Evolutionary conservation across 2,329 filamentous ascomycete species (phyloP).

Genomic region (Cladophialophora exuberans): DNA sequence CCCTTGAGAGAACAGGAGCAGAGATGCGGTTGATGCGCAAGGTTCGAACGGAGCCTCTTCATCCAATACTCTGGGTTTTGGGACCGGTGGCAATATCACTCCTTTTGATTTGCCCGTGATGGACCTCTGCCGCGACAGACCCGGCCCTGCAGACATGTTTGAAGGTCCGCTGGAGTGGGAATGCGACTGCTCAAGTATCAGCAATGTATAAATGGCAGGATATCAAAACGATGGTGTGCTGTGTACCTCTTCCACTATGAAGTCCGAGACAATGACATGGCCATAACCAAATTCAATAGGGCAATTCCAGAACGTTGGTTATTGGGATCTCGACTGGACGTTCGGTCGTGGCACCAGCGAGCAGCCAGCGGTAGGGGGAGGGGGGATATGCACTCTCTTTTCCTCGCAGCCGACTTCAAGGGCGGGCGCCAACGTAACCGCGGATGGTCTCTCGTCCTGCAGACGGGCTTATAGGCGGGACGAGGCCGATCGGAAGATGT

Average conservation of each 20-base stretch:
- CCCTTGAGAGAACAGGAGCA: conserved; percentile 86
- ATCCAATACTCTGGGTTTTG: conserved; percentile 21
- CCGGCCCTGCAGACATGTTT: conserved; percentile 25
- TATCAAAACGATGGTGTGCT: conserved; percentile 6
- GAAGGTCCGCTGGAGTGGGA: background rate
- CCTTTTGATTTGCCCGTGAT: conserved; percentile 30
- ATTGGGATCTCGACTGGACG: conserved; percentile 24
- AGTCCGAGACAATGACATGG: conserved; percentile 20
- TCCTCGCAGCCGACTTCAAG: conserved; percentile 6
- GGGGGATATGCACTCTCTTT: conserved; percentile 16
- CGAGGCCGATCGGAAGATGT: conserved; percentile 15
- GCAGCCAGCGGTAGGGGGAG: conserved; percentile 26
- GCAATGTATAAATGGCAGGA: conserved; percentile 14
- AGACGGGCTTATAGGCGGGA: conserved; percentile 21
- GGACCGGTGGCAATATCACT: conserved; percentile 19
- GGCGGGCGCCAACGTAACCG: conserved; percentile 29
- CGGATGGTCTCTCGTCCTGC: conserved; percentile 22
- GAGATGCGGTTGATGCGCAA: conserved; percentile 85
- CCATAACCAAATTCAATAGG: conserved; percentile 16
- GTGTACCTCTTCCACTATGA: conserved; percentile 24
- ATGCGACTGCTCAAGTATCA: conserved; percentile 22
- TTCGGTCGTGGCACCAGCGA: conserved; percentile 20
- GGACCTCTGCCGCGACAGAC: conserved; percentile 31
- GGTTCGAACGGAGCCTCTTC: conserved; percentile 70
- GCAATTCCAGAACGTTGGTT: conserved; percentile 25